Evolutionary conservation across 768 basidiomycete species (phyloP).

Genomic region (Dacryopinax spathularia): DNA sequence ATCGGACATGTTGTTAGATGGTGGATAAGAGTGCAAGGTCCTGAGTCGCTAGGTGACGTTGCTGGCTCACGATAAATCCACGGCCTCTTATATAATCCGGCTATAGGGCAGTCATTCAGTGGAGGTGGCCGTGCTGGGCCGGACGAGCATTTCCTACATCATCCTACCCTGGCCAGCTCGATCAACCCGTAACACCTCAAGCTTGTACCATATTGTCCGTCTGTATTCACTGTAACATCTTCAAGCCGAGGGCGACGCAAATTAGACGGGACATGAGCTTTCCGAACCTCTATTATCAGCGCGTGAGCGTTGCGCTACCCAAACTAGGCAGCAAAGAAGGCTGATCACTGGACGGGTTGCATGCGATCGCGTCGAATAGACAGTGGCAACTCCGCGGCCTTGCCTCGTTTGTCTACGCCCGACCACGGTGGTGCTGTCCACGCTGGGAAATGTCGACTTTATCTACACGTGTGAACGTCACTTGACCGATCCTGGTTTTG

Average conservation of each 20-base stretch:
- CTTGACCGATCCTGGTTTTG: constrained; percentile 66
- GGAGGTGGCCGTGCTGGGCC: background rate
- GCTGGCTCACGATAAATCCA: background rate
- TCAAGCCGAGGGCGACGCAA: no score
- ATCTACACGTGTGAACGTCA: constrained; percentile 74
- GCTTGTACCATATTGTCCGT: no score
- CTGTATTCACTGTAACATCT: no score
- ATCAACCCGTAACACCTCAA: background rate
- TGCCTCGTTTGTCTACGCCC: constrained; percentile 43
- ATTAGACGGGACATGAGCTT: no score
- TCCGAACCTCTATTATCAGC: constrained; percentile 74
- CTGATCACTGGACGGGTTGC: no score
- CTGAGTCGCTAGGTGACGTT: background rate
- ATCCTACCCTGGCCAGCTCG: background rate
- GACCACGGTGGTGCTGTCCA: constrained; percentile 72
- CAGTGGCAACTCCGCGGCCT: background rate
- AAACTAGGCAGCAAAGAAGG: background rate
- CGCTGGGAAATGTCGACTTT: constrained; percentile 69
- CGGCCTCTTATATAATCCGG: background rate
- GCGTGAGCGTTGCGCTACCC: constrained; percentile 37
- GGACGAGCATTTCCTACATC: background rate
- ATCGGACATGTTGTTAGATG: constrained; percentile 41
- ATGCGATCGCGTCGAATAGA: background rate
- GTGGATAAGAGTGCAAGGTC: constrained; percentile 16
- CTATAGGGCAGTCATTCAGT: background rate